These are phyloP conservation scores for Suillus plorans DNA, from an alignment of 768 basidiomycete species.

Conservation along the genomic window DNA sequence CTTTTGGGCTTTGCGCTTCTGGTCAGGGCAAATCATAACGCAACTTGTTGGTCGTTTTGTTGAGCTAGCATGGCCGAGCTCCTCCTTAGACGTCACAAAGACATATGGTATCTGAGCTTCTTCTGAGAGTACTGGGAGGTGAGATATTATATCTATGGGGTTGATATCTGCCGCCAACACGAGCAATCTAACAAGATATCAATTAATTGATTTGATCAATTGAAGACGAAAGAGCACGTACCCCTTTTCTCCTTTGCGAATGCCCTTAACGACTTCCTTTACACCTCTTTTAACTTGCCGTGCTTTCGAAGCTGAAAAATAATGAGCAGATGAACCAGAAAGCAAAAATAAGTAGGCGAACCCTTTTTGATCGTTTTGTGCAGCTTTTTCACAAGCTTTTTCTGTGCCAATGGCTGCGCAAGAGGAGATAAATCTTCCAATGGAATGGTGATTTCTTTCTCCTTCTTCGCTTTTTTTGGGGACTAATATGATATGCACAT, in stretches of 20 bases:
- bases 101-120: conserved; percentile 90
- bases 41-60: conserved; percentile 99
- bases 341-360: conserved; percentile 23
- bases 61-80: conserved; percentile 91
- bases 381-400: conserved; percentile 91
- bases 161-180: conserved; percentile 96
- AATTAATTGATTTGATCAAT: conserved; percentile 1
- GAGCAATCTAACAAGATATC: conserved; percentile 57
- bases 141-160: conserved; percentile 97
- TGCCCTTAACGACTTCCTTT: conserved; percentile 97
- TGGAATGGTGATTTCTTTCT: conserved; percentile 65
- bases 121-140: conserved; percentile 91
- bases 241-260: conserved; percentile 98
- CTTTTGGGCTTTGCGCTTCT: conserved; percentile 67
- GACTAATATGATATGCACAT: conserved; percentile 26
- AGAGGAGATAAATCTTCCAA: conserved; percentile 89
- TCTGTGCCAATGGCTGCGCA: conserved; percentile 89
- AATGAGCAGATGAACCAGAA: conserved; percentile 1
- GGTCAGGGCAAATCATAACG: conserved; percentile 88
- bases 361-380: conserved; percentile 96
- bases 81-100: conserved; percentile 90
- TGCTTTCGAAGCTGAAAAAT: conserved; percentile 76
- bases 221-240: conserved; percentile 35
- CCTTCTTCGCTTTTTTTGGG: conserved; percentile 63
- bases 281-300: conserved; percentile 97